phyloP scores from a whole-genome alignment of 1,139 yeast genomes.

The Zhuliangozyma blackwelliae region DNA sequence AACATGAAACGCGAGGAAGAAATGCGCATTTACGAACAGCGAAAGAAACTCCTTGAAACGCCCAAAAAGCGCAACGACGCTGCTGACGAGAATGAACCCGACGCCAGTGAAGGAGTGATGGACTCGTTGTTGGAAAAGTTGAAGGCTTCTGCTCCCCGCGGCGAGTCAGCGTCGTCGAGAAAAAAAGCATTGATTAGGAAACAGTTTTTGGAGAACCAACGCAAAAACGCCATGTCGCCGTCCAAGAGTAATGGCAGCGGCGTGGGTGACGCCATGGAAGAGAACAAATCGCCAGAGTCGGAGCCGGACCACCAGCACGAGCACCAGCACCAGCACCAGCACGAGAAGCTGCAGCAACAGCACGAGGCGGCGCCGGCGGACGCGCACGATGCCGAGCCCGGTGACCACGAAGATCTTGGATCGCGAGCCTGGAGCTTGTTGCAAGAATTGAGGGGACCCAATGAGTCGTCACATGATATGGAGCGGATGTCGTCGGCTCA shows the following conservation, averaged over 20 bases:
- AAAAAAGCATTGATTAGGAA: conserved; percentile 76
- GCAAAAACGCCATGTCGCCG: conserved; percentile 10
- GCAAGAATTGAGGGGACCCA: conserved; percentile 49
- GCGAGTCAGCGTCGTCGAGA: conserved; percentile 77
- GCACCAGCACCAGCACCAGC: no score
- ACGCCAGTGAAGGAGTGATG: conserved; percentile 47
- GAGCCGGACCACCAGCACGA: neutral
- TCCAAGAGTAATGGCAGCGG: conserved; percentile 6
- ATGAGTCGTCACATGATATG: conserved; percentile 3
- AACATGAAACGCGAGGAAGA: conserved; percentile 80
- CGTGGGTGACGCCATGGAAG: conserved; percentile 8
- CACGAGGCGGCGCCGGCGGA: conserved; percentile 3
- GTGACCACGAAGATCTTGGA: conserved; percentile 36
- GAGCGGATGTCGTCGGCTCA: conserved; percentile 30
- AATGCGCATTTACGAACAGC: conserved; percentile 65
- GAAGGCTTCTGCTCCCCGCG: conserved; percentile 71
- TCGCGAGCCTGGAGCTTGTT: conserved; percentile 58
- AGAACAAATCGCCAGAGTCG: conserved; percentile 5
- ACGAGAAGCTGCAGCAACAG: no score
- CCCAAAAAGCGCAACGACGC: conserved; percentile 22
- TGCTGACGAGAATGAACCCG: conserved; percentile 1
- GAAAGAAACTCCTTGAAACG: conserved; percentile 60
- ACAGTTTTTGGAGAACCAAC: conserved; percentile 43
- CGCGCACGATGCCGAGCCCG: conserved; percentile 2
- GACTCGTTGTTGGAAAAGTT: conserved; percentile 68